Base-by-base conservation (phyloP, 2,329 filamentous ascomycete species). In the Stagonosporopsis chrysanthemi region DNA sequence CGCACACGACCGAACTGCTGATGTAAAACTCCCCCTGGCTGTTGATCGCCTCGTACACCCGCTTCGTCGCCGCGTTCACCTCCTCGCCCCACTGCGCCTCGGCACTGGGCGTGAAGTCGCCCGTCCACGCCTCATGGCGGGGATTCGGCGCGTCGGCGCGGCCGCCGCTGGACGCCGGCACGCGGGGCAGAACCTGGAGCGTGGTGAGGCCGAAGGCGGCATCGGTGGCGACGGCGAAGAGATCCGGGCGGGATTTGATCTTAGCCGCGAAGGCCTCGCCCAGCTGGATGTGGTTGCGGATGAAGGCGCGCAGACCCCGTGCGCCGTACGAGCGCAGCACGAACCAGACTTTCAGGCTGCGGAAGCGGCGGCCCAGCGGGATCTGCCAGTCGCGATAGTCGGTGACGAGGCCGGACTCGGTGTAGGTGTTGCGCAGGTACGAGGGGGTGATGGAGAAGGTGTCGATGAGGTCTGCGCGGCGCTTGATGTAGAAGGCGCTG, bases 311-410 rank as follows among this genome's bases (percentile, higher is more conserved):
- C 69, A 98, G 77, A 0, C 93, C 94, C 28, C 83, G 82, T 48
- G 96, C 79, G 0, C 94, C 94, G 72, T 92, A 97, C 40, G 85
- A 88, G 41, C 94, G 84, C 68, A 97, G 80, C 7, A 98, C 92
- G 73, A 97, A 97, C 94, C 94, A 98, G 62, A 97, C 88, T 80
- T 98, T 98, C 56, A 98, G 79, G 2, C 89, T 87, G 58, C 94
- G 85, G 83, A 98, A 98, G 15, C 94, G 84, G 2, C 94, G 84
- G 8, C 94, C 94, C 0, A 98, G 87, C 0, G 94, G 92, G 69
- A 98, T 96, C 79, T 97, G 92, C 94, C 94, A 98, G 81, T 98
- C 93, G 43, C 94, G 87, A 80, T 97, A 97, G 77, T 98, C 94
- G 23, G 92, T 97, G 1, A 97, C 94, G 2, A 94, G 83, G 0